Conservation (phyloP, 495 filamentous ascomycete genomes). For the Penicillium simplicissimum region DNA sequence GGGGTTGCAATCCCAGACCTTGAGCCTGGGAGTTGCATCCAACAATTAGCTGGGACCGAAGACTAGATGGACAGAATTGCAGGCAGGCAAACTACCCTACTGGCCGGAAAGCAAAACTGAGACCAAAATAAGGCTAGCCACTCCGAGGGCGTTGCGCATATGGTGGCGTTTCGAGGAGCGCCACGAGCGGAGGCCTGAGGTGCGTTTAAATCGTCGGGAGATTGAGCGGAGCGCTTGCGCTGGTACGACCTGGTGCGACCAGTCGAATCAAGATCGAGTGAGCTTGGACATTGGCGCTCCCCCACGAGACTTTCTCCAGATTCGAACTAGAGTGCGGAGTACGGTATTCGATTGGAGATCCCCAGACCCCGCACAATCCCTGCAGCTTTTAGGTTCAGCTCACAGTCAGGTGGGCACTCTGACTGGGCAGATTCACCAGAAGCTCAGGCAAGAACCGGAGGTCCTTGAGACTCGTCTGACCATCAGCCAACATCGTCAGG, state of each 20-base stretch:
- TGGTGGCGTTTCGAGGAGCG: not conserved
- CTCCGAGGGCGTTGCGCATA: not conserved
- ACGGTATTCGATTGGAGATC: not conserved
- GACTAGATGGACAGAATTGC: not conserved
- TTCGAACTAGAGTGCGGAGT: too few relatives aligned
- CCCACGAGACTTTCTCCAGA: not conserved
- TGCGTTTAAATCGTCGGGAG: not conserved
- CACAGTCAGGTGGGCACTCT: not conserved
- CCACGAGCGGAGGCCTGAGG: not conserved
- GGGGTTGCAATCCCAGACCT: not conserved
- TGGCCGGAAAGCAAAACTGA: not conserved
- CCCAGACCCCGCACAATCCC: not conserved
- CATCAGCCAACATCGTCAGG: not conserved
- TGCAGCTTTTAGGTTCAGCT: not conserved
- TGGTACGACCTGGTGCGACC: not conserved
- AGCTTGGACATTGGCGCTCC: not conserved
- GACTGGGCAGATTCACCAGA: not conserved
- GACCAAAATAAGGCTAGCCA: not conserved
- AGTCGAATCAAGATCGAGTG: not conserved
- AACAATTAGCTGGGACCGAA: not conserved
- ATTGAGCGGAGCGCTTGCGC: not conserved
- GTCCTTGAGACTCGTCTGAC: not conserved
- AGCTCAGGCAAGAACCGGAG: not conserved
- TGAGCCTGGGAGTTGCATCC: not conserved
- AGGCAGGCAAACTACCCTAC: not conserved